phyloP scores from a whole-genome alignment of 1,284 basidiomycete species.

The Puccinia coronata region DNA sequence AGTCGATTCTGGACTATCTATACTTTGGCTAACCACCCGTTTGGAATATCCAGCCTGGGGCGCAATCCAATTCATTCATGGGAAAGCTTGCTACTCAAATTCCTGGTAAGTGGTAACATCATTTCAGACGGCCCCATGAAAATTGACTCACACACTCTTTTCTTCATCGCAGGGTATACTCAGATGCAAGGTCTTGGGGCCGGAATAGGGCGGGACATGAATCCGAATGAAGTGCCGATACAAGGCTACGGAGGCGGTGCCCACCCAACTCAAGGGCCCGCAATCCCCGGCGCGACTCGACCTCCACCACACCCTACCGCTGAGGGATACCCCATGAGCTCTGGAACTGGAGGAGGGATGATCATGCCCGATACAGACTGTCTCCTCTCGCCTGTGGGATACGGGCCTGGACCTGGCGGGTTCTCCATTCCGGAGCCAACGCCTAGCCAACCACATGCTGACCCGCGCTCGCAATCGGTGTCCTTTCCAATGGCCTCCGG shows the following conservation, averaged over 20 bases:
- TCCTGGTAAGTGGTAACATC: constrained; percentile 27
- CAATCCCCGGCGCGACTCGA: background rate
- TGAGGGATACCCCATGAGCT: background rate
- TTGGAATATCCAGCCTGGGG: constrained; percentile 29
- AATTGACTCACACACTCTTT: background rate
- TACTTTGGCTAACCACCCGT: background rate
- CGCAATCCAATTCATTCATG: constrained; percentile 42
- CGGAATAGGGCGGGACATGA: constrained; percentile 42
- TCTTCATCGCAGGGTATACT: constrained; percentile 23
- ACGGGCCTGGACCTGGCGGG: constrained; percentile 42
- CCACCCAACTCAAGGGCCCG: background rate
- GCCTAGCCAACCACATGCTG: background rate
- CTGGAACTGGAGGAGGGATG: constrained; percentile 18
- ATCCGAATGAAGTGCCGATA: background rate
- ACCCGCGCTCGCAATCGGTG: constrained; percentile 20
- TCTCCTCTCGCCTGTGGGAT: background rate
- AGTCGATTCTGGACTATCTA: background rate
- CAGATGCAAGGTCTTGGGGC: constrained; percentile 43
- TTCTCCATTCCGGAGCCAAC: constrained; percentile 36
- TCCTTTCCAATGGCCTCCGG: background rate
- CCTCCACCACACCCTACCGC: background rate
- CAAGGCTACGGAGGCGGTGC: background rate
- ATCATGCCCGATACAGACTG: constrained; percentile 27
- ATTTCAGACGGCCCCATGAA: background rate
- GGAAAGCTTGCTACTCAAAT: constrained; percentile 43